Conservation (phyloP, 495 filamentous ascomycete genomes). For the Neurospora tetrasperma region DNA sequence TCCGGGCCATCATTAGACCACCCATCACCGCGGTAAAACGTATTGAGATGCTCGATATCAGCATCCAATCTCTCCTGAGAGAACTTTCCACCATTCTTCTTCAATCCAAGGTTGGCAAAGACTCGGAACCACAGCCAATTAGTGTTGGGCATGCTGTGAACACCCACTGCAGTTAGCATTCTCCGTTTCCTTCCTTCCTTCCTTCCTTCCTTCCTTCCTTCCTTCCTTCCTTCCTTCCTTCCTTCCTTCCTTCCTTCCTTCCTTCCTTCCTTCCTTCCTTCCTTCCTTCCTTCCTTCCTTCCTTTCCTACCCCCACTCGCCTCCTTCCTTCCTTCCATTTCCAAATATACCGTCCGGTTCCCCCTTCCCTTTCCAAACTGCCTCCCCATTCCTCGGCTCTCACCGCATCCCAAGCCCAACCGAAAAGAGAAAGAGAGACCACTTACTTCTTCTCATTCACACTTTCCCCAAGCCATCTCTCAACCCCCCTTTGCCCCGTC, state of each 20-base stretch:
- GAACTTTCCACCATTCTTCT: conserved; percentile 57
- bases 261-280: neutral
- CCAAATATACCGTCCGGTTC: neutral
- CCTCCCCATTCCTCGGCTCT: neutral
- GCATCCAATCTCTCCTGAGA: conserved; percentile 55
- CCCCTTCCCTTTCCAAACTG: neutral
- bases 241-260: neutral
- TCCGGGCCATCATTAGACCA: conserved; percentile 76
- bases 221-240: neutral
- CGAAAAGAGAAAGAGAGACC: too few relatives aligned
- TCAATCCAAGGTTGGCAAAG: conserved; percentile 69
- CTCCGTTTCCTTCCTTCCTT: neutral
- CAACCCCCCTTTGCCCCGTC: conserved; percentile 43
- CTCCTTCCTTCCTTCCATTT: neutral
- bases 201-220: too few relatives aligned
- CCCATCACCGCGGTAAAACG: conserved; percentile 67
- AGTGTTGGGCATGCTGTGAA: conserved; percentile 43
- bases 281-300: neutral
- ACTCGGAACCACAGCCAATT: conserved; percentile 74
- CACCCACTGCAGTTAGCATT: neutral
- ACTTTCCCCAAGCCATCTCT: conserved; percentile 54
- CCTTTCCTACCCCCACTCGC: neutral
- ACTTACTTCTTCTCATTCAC: conserved; percentile 61
- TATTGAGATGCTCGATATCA: conserved; percentile 67
- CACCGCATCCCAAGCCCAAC: neutral